phyloP scores from a whole-genome alignment of 345 rosid species.

The Balakata baccata region DNA sequence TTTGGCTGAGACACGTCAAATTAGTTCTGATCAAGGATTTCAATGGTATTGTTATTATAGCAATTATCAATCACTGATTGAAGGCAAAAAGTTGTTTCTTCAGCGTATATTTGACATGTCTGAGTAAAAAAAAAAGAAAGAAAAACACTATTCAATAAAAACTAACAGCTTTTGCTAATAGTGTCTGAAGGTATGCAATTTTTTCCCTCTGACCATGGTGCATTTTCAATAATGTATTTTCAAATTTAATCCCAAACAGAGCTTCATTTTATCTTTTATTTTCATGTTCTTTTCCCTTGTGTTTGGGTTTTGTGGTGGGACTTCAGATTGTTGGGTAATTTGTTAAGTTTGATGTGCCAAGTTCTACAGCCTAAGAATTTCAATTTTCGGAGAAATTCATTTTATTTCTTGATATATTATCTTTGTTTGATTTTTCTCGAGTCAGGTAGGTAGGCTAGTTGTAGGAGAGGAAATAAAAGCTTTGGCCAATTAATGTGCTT shows the following conservation, averaged over 20 bases:
- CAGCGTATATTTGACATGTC: too few relatives aligned
- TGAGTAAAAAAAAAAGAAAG: too few relatives aligned
- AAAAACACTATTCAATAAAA: too few relatives aligned
- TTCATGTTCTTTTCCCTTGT: too few relatives aligned
- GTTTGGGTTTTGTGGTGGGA: too few relatives aligned
- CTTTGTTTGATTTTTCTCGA: neutral
- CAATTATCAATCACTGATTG: neutral
- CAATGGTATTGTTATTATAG: neutral
- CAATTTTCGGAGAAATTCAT: neutral
- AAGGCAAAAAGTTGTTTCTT: neutral
- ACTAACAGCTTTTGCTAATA: too few relatives aligned
- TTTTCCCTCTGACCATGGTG: too few relatives aligned
- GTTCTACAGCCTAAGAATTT: neutral
- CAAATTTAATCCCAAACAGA: too few relatives aligned
- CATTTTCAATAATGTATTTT: too few relatives aligned
- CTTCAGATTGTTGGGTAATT: too few relatives aligned
- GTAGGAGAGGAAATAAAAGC: neutral
- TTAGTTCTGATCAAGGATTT: neutral
- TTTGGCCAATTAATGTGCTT: neutral
- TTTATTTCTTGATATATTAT: neutral
- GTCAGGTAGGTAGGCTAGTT: neutral
- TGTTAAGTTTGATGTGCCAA: neutral
- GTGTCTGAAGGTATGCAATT: too few relatives aligned
- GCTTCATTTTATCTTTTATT: too few relatives aligned
- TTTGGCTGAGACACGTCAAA: neutral